Conservation (phyloP, 2,329 filamentous ascomycete genomes). For the Fusarium sp. region DNA sequence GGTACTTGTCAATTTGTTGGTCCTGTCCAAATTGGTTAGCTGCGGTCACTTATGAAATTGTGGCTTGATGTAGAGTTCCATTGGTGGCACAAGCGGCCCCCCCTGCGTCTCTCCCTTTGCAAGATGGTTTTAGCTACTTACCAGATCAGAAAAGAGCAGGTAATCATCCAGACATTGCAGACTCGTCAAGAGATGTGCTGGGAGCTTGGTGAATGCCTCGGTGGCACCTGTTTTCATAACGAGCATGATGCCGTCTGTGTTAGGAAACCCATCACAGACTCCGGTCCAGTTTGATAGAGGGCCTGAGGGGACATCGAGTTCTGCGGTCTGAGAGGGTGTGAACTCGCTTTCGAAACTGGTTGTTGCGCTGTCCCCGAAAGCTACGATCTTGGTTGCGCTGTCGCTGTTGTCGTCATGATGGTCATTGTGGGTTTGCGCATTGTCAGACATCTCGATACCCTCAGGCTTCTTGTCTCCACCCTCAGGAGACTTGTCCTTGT, state of each 20-base stretch:
- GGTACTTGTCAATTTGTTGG: slow-evolving; percentile 62
- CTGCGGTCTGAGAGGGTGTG: slow-evolving; percentile 18
- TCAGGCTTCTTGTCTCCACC: slow-evolving; percentile 4
- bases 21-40: slow-evolving; percentile 52
- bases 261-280: slow-evolving; percentile 58
- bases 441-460: not conserved
- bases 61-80: slow-evolving; percentile 19
- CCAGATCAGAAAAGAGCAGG: slow-evolving; percentile 69
- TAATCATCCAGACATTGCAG: slow-evolving; percentile 67
- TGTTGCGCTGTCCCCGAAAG: not conserved
- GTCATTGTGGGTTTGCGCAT: slow-evolving; percentile 12
- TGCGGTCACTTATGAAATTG: not conserved
- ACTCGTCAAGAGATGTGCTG: slow-evolving; percentile 67
- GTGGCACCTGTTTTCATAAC: slow-evolving; percentile 72
- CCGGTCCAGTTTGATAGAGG: slow-evolving; percentile 28
- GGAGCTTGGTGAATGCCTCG: slow-evolving; percentile 66
- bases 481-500: slow-evolving; percentile 38
- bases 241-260: slow-evolving; percentile 60
- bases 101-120: not conserved
- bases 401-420: slow-evolving; percentile 12
- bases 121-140: slow-evolving; percentile 33
- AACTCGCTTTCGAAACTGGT: slow-evolving; percentile 9
- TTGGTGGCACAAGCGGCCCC: not conserved
- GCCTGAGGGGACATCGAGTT: slow-evolving; percentile 25
- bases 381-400: slow-evolving; percentile 7